phyloP scores from a whole-genome alignment of 176 grass and related monocot genomes.

The Hsuehochloa calcarea region DNA sequence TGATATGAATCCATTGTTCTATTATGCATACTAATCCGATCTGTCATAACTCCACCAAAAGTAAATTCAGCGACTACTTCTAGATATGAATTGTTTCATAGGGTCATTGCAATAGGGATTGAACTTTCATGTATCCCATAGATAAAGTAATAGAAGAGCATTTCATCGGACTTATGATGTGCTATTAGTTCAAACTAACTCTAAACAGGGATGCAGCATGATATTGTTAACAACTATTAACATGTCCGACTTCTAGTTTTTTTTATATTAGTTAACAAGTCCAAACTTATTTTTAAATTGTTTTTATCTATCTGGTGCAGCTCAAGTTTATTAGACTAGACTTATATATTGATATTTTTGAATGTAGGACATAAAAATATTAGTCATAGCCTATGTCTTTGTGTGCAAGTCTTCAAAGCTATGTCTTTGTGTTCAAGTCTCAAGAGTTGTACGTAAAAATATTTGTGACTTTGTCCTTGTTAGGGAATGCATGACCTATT shows the following conservation, averaged over 20 bases:
- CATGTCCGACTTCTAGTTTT: neutral
- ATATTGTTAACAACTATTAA: neutral
- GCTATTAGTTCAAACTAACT: neutral
- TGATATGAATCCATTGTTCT: constrained; percentile 1
- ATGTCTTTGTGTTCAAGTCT: too few relatives aligned
- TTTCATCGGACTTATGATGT: neutral
- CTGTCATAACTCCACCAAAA: neutral
- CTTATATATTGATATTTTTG: too few relatives aligned
- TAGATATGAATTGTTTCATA: neutral
- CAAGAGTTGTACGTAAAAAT: too few relatives aligned
- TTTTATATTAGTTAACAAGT: neutral
- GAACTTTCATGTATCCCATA: neutral
- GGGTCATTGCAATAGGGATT: neutral
- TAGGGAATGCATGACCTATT: too few relatives aligned
- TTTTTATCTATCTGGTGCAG: neutral
- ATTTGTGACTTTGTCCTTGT: too few relatives aligned
- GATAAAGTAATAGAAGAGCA: neutral
- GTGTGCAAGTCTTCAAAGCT: too few relatives aligned
- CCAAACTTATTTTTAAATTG: neutral
- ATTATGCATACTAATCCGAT: neutral
- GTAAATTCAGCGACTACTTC: neutral
- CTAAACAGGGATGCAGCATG: neutral
- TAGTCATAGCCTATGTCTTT: too few relatives aligned
- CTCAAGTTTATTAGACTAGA: neutral
- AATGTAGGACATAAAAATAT: too few relatives aligned